Percentiles rank a stretch among this genome's conserved stretches.
phyloP scores from a whole-genome alignment of 1,284 basidiomycete genomes.

The Naganishia cerealis region DNA sequence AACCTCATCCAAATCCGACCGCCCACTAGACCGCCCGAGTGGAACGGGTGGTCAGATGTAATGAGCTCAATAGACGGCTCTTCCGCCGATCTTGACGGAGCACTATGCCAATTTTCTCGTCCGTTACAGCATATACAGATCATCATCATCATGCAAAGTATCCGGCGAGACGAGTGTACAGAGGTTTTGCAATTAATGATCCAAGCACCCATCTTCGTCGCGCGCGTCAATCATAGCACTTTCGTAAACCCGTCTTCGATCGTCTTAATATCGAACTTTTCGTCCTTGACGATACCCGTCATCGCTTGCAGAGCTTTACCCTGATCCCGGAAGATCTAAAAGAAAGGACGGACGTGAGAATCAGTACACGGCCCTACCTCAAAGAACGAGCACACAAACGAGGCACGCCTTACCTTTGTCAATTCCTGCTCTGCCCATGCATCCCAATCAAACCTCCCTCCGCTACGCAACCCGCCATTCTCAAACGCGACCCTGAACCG shows the following conservation, averaged over 20 bases:
- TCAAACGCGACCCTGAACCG: conserved; percentile 29
- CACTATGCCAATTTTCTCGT: neutral
- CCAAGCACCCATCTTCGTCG: neutral
- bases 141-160: neutral
- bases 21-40: too few relatives aligned
- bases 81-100: too few relatives aligned
- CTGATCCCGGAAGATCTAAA: conserved; percentile 33
- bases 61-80: neutral
- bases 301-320: conserved; percentile 31
- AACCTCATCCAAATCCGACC: too few relatives aligned
- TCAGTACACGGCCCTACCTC: neutral
- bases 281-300: conserved; percentile 27
- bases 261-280: conserved; percentile 33
- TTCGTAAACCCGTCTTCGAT: conserved; percentile 29
- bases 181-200: neutral
- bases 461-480: conserved; percentile 17
- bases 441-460: conserved; percentile 32
- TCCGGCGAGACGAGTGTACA: neutral
- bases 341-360: neutral
- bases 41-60: neutral
- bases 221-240: conserved; percentile 8
- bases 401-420: conserved; percentile 5
- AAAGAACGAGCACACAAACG: neutral
- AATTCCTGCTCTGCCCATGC: conserved; percentile 30
- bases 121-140: neutral